Evolutionary conservation across 768 basidiomycete genomes (phyloP), one percentile per base, ranked within the genome.

Genomic region (Melanogaster broomeanus): DNA sequence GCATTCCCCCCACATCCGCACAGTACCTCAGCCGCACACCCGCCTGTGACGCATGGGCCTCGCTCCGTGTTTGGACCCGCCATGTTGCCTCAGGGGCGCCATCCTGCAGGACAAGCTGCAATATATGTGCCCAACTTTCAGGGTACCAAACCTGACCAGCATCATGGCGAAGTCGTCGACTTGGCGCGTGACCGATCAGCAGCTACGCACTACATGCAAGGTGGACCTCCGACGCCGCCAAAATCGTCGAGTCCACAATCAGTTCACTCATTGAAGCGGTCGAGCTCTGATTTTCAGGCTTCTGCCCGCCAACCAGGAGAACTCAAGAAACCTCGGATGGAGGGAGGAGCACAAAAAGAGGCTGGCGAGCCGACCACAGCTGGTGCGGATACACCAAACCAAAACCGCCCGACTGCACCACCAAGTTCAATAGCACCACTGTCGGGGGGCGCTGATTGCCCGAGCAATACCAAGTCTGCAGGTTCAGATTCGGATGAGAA

Each of bases 251-350:
- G 28, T 16, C 46, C 48, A 11, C 52, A 44, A 18, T 18, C 27
- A 13, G 9, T 27, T 3, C 25, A 45, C 15, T 35, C 49, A 37
- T 37, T 35, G 34, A 67, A 67, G 24, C 61, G 66, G 41, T 42
- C 58, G 24, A 60, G 24, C 19, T 42, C 53, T 22, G 61, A 52
- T 21, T 4, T 47, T 8, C 55, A 54, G 42, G 39, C 42, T 35
- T 44, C 42, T 15, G 18, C 27, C 10, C 42, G 28, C 42, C 55
- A 52, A 5, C 55, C 4, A 55, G 60, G 31, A 35, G 57, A 52
- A 18, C 42, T 21, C 4, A 66, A 66, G 45, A 68, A 55, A 21
- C 39, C 49, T 25, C 63, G 64, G n/a, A 43, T 54, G 0, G 59
- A 63, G 37, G 57, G 28, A 24, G 51, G 46, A 22, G 16, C 15